Evolutionary conservation across 2,329 filamentous ascomycete species (phyloP).

Genomic region (Penicillium brevicompactum): DNA sequence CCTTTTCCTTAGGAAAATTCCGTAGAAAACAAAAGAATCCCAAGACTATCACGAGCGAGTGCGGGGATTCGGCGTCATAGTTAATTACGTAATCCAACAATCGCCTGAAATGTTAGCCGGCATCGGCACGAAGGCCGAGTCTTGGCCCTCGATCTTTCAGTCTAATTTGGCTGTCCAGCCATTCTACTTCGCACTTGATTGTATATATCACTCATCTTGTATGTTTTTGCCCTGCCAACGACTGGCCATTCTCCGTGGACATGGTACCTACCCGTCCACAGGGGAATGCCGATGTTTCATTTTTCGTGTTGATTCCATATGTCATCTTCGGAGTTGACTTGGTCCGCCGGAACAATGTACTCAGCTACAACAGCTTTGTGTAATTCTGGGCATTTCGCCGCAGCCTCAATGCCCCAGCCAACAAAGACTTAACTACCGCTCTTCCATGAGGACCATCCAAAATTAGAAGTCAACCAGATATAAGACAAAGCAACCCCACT

Average conservation of each 20-base stretch:
- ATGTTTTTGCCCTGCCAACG: too few relatives aligned
- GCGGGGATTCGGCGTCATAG: constrained; percentile 26
- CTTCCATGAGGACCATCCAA: background rate
- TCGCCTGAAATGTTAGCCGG: background rate
- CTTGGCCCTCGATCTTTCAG: background rate
- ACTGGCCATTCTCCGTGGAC: too few relatives aligned
- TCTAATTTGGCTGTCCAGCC: background rate
- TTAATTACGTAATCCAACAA: constrained; percentile 15
- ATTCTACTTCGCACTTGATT: too few relatives aligned
- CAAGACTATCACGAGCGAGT: constrained; percentile 13
- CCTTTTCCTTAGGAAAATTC: constrained; percentile 2
- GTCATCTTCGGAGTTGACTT: too few relatives aligned
- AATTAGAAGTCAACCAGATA: background rate
- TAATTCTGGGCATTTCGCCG: too few relatives aligned
- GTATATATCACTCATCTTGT: too few relatives aligned
- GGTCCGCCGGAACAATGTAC: too few relatives aligned
- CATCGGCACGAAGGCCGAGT: constrained; percentile 5
- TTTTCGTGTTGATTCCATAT: too few relatives aligned
- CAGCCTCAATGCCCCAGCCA: too few relatives aligned
- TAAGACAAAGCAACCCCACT: background rate
- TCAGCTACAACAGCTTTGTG: too few relatives aligned
- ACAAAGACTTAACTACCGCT: background rate
- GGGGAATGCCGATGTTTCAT: too few relatives aligned
- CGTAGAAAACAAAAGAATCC: constrained; percentile 13
- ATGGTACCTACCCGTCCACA: too few relatives aligned